Percentiles rank a stretch among this genome's conserved stretches.
phyloP scores from a whole-genome alignment of 331 rosid species.

The Spiraea crenata region DNA sequence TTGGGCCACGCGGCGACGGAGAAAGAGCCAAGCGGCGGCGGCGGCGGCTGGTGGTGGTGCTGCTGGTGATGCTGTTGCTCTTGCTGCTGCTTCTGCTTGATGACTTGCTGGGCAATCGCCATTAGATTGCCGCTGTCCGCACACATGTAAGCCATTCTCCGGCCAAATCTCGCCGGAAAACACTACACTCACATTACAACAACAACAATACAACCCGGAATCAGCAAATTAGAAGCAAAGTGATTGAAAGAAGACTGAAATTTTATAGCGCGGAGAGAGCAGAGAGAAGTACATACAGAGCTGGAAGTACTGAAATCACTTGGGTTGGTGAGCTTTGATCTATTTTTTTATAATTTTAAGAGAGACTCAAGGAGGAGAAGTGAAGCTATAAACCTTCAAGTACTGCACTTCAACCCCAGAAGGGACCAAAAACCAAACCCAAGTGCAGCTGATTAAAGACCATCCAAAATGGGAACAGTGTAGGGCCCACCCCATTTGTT shows the following conservation, averaged over 20 bases:
- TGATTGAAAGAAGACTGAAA: background rate
- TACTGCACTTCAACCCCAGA: background rate
- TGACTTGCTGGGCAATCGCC: slow-evolving; percentile 99
- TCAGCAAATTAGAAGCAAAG: slow-evolving; percentile 5
- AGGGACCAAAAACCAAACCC: background rate
- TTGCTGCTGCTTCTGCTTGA: slow-evolving; percentile 86
- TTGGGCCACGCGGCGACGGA: slow-evolving; percentile 67
- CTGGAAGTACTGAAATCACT: slow-evolving; percentile 21
- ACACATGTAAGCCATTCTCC: slow-evolving; percentile 87
- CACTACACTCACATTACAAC: slow-evolving; percentile 49
- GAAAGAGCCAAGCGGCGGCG: slow-evolving; percentile 44
- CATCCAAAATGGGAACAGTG: background rate
- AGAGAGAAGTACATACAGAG: slow-evolving; percentile 21
- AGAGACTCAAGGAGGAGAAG: background rate
- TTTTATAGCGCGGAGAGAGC: slow-evolving; percentile 4
- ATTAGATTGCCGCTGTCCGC: slow-evolving; percentile 93
- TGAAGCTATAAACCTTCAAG: background rate
- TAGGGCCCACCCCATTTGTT: background rate
- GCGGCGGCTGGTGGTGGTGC: slow-evolving; percentile 40
- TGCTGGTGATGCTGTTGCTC: slow-evolving; percentile 65
- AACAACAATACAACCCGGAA: background rate
- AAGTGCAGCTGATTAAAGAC: background rate
- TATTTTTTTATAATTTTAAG: background rate
- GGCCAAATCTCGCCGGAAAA: slow-evolving; percentile 33
- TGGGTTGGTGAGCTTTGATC: background rate